Conservation (phyloP, 1,284 basidiomycete species). For the Phellinidium pouzarii region DNA sequence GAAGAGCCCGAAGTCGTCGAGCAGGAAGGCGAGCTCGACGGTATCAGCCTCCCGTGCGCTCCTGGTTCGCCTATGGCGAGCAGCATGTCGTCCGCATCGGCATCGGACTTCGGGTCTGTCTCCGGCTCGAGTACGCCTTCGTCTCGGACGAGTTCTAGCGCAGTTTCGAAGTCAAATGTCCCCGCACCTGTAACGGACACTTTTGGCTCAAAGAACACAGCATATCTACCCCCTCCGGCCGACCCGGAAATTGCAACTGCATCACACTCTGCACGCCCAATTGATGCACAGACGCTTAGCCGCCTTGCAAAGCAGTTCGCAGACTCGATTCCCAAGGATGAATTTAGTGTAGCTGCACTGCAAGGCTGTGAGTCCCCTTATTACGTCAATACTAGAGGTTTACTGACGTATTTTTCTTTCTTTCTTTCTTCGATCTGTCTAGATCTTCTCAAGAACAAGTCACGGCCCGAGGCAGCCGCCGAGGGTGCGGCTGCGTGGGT, state of each 20-base stretch:
- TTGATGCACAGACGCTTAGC: constrained; percentile 55
- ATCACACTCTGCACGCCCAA: constrained; percentile 54
- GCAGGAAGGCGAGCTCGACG: constrained; percentile 13
- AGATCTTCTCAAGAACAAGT: constrained; percentile 79
- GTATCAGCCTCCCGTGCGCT: constrained; percentile 18
- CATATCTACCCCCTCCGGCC: constrained; percentile 57
- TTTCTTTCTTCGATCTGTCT: too few species aligned
- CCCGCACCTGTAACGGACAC: constrained; percentile 29
- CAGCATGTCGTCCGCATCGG: constrained; percentile 19
- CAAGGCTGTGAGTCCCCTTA: constrained; percentile 62
- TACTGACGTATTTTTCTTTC: neutral
- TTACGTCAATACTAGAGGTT: neutral
- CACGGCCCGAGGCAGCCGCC: constrained; percentile 65
- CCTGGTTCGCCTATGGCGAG: constrained; percentile 20
- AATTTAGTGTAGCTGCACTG: constrained; percentile 79
- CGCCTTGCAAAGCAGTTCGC: constrained; percentile 67
- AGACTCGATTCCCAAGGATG: constrained; percentile 67
- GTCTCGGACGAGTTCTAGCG: constrained; percentile 24
- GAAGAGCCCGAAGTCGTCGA: constrained; percentile 30
- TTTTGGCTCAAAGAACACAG: constrained; percentile 51
- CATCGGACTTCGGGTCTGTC: constrained; percentile 10
- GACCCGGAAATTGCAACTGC: constrained; percentile 51
- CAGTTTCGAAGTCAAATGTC: constrained; percentile 23
- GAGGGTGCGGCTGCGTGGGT: constrained; percentile 63
- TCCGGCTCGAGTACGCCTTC: constrained; percentile 19